A percentile compares a stretch with the other conserved stretches of the same genome.
Conservation (phyloP, 495 filamentous ascomycete genomes). For the Penicillium taxi region DNA sequence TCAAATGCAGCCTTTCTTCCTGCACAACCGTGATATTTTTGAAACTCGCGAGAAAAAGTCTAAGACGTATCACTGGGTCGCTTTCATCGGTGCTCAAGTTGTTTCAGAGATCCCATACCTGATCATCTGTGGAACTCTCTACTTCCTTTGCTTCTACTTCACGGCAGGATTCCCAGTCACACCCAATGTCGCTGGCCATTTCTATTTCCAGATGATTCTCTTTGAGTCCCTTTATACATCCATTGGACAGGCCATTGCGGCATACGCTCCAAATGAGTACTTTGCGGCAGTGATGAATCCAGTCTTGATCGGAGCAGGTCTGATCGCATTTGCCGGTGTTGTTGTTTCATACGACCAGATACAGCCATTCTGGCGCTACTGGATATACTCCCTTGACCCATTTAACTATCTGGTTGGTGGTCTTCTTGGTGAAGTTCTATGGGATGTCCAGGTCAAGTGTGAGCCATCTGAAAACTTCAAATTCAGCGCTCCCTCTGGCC, state of each 20-base stretch:
- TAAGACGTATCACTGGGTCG: conserved; percentile 42
- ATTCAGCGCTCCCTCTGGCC: conserved; percentile 53
- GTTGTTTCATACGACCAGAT: conserved; percentile 46
- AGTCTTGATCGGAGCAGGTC: conserved; percentile 40
- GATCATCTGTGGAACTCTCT: conserved; percentile 47
- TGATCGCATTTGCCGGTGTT: conserved; percentile 50
- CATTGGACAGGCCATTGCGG: conserved; percentile 41
- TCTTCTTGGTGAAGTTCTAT: conserved; percentile 35
- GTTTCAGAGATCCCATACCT: conserved; percentile 55
- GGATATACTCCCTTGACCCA: conserved; percentile 50
- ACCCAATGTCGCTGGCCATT: conserved; percentile 37
- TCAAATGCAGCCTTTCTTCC: conserved; percentile 80
- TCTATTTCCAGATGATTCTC: conserved; percentile 41
- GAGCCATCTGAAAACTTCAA: conserved; percentile 46
- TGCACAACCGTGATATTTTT: conserved; percentile 67
- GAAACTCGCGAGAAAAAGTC: conserved; percentile 67
- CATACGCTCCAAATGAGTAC: conserved; percentile 48
- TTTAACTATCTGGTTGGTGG: conserved; percentile 49
- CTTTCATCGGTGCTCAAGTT: conserved; percentile 38
- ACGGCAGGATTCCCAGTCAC: conserved; percentile 42
- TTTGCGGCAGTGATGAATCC: conserved; percentile 48
- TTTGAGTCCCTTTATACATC: conserved; percentile 42
- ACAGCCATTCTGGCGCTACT: conserved; percentile 52
- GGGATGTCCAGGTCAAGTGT: conserved; percentile 48
- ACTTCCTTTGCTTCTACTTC: conserved; percentile 55